Percentiles rank a stretch among this genome's conserved stretches.
These are phyloP conservation scores for Saccharomyces hybrid DNA, from an alignment of 1,139 yeast species.

Conservation along the genomic window DNA sequence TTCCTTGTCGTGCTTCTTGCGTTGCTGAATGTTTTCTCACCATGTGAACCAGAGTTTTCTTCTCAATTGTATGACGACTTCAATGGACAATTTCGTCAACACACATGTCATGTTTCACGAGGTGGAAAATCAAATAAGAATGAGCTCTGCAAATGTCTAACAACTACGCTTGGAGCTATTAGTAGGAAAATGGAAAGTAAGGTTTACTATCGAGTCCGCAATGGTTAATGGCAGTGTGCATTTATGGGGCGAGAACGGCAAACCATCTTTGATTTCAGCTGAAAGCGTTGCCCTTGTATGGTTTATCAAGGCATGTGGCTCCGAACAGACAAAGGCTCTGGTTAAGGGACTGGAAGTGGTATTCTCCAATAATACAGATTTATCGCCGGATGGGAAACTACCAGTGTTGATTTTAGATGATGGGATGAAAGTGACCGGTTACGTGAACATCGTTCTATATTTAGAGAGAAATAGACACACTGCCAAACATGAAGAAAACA, in stretches of 20 bases:
- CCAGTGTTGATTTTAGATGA: constrained; percentile 43
- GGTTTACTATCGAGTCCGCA: background rate
- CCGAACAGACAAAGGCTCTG: constrained; percentile 3
- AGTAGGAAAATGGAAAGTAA: background rate
- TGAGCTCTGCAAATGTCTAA: constrained; percentile 4
- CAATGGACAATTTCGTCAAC: background rate
- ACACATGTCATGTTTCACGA: background rate
- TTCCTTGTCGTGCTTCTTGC: background rate
- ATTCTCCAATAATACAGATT: constrained; percentile 37
- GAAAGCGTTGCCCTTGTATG: constrained; percentile 28
- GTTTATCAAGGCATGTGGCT: constrained; percentile 12
- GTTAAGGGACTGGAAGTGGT: constrained; percentile 16
- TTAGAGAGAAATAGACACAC: constrained; percentile 15
- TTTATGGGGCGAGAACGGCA: constrained; percentile 26
- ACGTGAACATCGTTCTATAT: constrained; percentile 39
- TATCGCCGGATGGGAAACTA: constrained; percentile 45
- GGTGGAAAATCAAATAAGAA: constrained; percentile 9
- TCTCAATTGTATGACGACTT: background rate
- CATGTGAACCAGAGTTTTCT: background rate
- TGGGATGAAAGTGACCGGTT: constrained; percentile 40
- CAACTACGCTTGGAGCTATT: constrained; percentile 2
- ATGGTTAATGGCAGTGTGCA: constrained; percentile 9
- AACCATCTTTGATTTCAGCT: constrained; percentile 25
- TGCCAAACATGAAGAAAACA: background rate
- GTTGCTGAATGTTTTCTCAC: background rate